These are phyloP conservation scores for Rhodotorula taiwanensis DNA, from an alignment of 768 basidiomycete genomes.

Conservation along the genomic window DNA sequence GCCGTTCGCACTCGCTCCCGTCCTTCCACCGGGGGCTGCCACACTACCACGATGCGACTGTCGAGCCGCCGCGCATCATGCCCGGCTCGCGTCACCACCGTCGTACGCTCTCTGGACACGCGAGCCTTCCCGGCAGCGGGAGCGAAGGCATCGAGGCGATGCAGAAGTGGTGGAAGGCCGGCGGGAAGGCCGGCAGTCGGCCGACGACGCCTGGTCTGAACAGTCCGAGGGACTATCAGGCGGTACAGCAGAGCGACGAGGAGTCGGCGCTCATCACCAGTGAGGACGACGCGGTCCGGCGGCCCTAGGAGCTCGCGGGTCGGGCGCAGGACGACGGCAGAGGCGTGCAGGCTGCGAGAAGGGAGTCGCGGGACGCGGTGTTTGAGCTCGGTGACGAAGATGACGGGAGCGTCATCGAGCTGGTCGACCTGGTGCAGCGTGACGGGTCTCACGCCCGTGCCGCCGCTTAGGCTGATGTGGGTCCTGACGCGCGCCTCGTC, in stretches of 20 bases:
- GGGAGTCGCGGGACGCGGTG: neutral
- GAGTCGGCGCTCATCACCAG: neutral
- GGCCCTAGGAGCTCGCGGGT: neutral
- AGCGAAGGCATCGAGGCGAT: constrained; percentile 11
- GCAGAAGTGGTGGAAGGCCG: constrained; percentile 5
- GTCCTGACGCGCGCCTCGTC: too few species aligned
- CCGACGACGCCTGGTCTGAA: constrained; percentile 1
- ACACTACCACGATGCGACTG: constrained; percentile 3
- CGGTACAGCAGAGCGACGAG: constrained; percentile 16
- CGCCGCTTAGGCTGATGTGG: too few species aligned
- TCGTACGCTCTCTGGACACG: constrained; percentile 49
- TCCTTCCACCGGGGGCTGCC: constrained; percentile 43
- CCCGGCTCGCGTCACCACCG: constrained; percentile 66
- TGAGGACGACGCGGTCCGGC: neutral
- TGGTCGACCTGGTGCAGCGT: too few species aligned
- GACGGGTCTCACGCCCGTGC: too few species aligned
- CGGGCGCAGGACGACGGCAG: neutral
- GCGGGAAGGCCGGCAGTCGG: neutral
- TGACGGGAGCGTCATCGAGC: neutral
- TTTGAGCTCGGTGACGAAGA: neutral
- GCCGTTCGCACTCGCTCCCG: constrained; percentile 71
- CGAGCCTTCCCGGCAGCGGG: constrained; percentile 17
- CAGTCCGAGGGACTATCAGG: constrained; percentile 14
- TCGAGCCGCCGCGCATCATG: constrained; percentile 30
- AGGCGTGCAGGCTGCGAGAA: too few species aligned